These are phyloP conservation scores for Haematococcus lacustris DNA, from an alignment of 139 green algal genomes.

Conservation along the genomic window DNA sequence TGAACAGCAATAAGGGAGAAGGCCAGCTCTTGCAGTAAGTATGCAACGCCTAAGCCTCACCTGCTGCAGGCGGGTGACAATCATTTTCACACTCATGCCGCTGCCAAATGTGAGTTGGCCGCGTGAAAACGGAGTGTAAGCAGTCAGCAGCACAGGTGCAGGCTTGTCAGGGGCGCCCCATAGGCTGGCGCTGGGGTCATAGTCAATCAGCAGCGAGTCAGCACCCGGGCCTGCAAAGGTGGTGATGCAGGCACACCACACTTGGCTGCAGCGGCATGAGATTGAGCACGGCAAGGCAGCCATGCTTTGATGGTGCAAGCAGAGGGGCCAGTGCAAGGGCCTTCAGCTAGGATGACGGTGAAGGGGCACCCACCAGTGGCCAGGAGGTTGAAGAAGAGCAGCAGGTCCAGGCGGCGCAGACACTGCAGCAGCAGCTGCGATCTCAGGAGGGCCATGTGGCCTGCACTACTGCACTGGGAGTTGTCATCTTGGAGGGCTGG, in stretches of 20 bases:
- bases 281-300: no score
- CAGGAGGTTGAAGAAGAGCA: slow-evolving; percentile 57
- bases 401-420: slow-evolving; percentile 57
- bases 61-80: slow-evolving; percentile 38
- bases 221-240: no score
- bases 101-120: slow-evolving; percentile 61
- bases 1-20: no score
- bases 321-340: no score
- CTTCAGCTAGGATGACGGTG: no score
- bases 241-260: no score
- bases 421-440: slow-evolving; percentile 52
- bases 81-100: slow-evolving; percentile 71
- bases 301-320: no score
- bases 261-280: no score
- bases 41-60: slow-evolving; percentile 5
- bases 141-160: slow-evolving; percentile 35
- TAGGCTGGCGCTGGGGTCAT: slow-evolving; percentile 7
- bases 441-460: slow-evolving; percentile 47
- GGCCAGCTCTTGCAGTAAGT: no score
- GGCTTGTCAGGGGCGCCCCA: background rate
- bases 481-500: no score
- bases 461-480: no score
- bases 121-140: slow-evolving; percentile 52
- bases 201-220: slow-evolving; percentile 19
- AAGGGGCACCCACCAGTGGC: no score